Evolutionary conservation across 2,329 filamentous ascomycete species (phyloP).

Genomic region (Neopestalotiopsis clavispora): DNA sequence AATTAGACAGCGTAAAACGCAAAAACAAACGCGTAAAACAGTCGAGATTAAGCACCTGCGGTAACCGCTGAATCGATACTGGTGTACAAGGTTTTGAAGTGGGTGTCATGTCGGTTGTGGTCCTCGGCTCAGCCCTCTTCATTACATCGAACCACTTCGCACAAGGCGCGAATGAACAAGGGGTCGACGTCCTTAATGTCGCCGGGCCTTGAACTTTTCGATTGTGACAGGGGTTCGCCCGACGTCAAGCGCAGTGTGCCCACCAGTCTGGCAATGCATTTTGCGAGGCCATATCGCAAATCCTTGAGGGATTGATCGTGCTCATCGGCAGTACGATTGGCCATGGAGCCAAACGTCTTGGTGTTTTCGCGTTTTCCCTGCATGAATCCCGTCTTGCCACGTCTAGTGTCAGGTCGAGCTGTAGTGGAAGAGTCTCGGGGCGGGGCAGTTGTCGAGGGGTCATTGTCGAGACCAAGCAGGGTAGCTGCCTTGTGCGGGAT

Average conservation of each 20-base stretch:
- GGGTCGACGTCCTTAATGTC: slow-evolving; percentile 36
- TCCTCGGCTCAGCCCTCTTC: slow-evolving; percentile 36
- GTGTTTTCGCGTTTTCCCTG: slow-evolving; percentile 22
- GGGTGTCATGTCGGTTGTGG: background rate
- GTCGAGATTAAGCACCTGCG: background rate
- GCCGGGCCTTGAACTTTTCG: background rate
- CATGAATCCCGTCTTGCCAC: slow-evolving; percentile 26
- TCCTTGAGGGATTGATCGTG: slow-evolving; percentile 45
- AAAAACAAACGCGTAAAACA: background rate
- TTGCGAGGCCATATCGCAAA: slow-evolving; percentile 53
- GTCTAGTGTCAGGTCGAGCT: slow-evolving; percentile 23
- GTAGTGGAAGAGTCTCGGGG: slow-evolving; percentile 23
- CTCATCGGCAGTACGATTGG: slow-evolving; percentile 18
- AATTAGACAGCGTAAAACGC: background rate
- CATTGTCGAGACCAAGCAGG: slow-evolving; percentile 50
- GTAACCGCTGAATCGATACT: background rate
- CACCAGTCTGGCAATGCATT: slow-evolving; percentile 56
- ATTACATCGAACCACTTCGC: slow-evolving; percentile 46
- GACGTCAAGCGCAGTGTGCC: slow-evolving; percentile 46
- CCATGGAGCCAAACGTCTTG: slow-evolving; percentile 19
- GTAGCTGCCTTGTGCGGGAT: slow-evolving; percentile 52
- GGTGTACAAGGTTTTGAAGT: background rate
- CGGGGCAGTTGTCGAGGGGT: slow-evolving; percentile 23
- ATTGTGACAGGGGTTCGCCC: background rate
- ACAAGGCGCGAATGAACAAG: slow-evolving; percentile 44